A percentile compares a stretch with the other conserved stretches of the same genome.
These are phyloP conservation scores for Albatrellus sp. DNA, from an alignment of 1,284 basidiomycete species.

Conservation along the genomic window DNA sequence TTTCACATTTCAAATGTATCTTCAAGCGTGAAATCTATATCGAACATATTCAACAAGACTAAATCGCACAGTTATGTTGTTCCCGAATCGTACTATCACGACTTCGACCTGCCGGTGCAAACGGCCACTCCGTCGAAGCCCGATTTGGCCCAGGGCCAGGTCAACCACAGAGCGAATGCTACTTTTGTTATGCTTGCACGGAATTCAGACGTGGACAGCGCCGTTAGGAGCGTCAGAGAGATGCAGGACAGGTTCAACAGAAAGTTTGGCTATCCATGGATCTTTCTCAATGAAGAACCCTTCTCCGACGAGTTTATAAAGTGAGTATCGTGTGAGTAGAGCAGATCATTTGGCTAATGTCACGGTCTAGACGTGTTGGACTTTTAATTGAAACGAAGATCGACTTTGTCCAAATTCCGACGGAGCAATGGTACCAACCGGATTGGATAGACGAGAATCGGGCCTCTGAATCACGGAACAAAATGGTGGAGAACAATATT, in stretches of 20 bases:
- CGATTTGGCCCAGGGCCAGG: neutral
- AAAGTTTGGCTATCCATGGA: slow-evolving; percentile 56
- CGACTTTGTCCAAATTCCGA: slow-evolving; percentile 34
- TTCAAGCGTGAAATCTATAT: too few relatives aligned
- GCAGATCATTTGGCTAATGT: neutral
- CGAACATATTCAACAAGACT: too few relatives aligned
- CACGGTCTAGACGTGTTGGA: slow-evolving; percentile 24
- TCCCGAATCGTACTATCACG: neutral
- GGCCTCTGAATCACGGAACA: slow-evolving; percentile 40
- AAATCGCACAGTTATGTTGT: neutral
- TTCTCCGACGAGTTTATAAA: slow-evolving; percentile 65
- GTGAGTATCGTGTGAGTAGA: slow-evolving; percentile 5
- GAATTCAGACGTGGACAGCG: slow-evolving; percentile 53
- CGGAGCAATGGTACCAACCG: slow-evolving; percentile 41
- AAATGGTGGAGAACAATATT: slow-evolving; percentile 48
- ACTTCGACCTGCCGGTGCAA: neutral
- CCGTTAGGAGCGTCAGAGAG: slow-evolving; percentile 43
- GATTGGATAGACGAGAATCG: slow-evolving; percentile 60
- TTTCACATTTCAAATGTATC: too few relatives aligned
- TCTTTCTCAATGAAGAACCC: slow-evolving; percentile 62
- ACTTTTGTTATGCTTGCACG: slow-evolving; percentile 40
- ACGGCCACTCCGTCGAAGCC: neutral
- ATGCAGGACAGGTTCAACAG: slow-evolving; percentile 59
- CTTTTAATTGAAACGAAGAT: slow-evolving; percentile 25
- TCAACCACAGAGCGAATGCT: slow-evolving; percentile 17